Base-by-base conservation (phyloP, 2,329 filamentous ascomycete genomes). In the Nannizzia gypsea region DNA sequence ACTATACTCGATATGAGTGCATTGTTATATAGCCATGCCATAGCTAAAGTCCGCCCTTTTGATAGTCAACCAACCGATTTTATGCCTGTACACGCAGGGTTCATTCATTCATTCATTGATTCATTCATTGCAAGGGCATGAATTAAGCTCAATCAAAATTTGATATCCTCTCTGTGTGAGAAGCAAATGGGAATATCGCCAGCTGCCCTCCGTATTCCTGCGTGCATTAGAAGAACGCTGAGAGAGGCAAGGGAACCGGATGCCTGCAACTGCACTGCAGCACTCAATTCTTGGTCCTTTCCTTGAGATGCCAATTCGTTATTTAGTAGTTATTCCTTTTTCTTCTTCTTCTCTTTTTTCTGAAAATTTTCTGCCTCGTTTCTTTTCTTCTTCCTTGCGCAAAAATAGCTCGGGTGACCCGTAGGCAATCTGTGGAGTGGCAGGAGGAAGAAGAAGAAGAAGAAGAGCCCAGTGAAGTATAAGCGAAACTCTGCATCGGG, bases 251-350 rank as follows among this genome's bases (percentile, higher is more conserved):
- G 28, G 38, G 15, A n/a, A 8, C n/a, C n/a, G n/a, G 24, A 52
- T 52, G 48, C 48, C 48, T 52, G 48, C 48, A 52, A 52, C 22
- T 52, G 48, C 48, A 52, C 22, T 52, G 48, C 48, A 52, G 48
- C 48, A 52, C 48, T 31, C 48, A 52, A 52, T 52, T 52, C 26
- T 22, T 52, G 13, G 13, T 50, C 22, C 44, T 50, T 48, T 20
- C n/a, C 22, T 13, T 36, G 31, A 36, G 20, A 20, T 50, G 17
- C 22, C 22, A 50, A 26, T 11, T 26, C 2, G 38, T 42, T 42
- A 36, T 8, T 11, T 13, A 36, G 31, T 42, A n/a, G 6, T 17
- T 42, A 6, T n/a, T 42, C 31, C 15, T 42, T 42, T 42, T 8
- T 42, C 4, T 17, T 6, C 6, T 5, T 42, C 38, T 17, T 42